These are phyloP conservation scores for Irpex sp. DNA, from an alignment of 1,284 basidiomycete genomes.

Conservation along the genomic window DNA sequence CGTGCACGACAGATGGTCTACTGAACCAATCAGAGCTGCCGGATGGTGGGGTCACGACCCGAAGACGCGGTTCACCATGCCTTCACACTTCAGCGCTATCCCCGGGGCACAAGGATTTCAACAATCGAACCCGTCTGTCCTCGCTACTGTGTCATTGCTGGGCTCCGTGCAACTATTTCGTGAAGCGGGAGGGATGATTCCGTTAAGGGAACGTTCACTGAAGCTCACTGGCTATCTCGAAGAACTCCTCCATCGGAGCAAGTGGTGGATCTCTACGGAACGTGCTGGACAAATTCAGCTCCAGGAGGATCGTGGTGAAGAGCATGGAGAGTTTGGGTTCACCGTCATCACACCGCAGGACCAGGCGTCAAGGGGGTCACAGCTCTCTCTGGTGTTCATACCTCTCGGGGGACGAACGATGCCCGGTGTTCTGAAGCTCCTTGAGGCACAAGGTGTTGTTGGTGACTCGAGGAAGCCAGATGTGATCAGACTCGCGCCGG, in stretches of 20 bases:
- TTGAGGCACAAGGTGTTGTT: constrained; percentile 74
- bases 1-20: constrained; percentile 81
- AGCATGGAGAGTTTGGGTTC: constrained; percentile 48
- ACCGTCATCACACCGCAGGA: constrained; percentile 84
- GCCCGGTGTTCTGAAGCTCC: constrained; percentile 60
- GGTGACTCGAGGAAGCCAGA: constrained; percentile 89
- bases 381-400: constrained; percentile 81
- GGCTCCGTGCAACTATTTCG: constrained; percentile 83
- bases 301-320: constrained; percentile 13
- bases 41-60: constrained; percentile 99
- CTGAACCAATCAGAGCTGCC: constrained; percentile 56
- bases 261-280: constrained; percentile 53
- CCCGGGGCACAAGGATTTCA: constrained; percentile 93
- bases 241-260: constrained; percentile 53
- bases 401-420: constrained; percentile 63
- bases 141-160: constrained; percentile 76
- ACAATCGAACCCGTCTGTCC: constrained; percentile 88
- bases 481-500: constrained; percentile 85
- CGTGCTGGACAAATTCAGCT: constrained; percentile 30
- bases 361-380: constrained; percentile 71
- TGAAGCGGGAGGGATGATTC: constrained; percentile 68
- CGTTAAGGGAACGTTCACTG: constrained; percentile 67
- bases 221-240: constrained; percentile 74
- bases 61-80: constrained; percentile 89
- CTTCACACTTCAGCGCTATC: constrained; percentile 77